Conservation (phyloP, 139 green algal species). For the Medakamo hakoo region DNA sequence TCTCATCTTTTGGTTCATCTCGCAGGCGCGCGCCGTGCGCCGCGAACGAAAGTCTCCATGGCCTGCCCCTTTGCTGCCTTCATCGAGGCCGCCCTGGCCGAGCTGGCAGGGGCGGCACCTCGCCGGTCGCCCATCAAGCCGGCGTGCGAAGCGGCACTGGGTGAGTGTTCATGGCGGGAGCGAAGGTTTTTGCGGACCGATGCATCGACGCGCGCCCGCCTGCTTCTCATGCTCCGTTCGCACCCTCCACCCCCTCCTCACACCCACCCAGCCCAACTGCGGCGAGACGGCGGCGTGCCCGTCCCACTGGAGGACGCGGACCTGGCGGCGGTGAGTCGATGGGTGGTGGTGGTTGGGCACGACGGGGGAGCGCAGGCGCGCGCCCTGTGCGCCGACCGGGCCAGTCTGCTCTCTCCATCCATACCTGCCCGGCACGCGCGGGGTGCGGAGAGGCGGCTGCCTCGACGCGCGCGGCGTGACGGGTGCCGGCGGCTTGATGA, state of each 20-base stretch:
- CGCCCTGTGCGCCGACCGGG: too few species aligned
- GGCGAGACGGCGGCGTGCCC: not conserved
- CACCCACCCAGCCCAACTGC: not conserved
- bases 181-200: not conserved
- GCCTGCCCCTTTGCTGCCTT: not conserved
- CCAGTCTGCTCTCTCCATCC: too few species aligned
- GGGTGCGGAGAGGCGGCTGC: too few species aligned
- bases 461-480: too few species aligned
- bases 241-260: not conserved
- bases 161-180: not conserved
- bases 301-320: conserved; percentile 4
- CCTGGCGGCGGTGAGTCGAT: not conserved
- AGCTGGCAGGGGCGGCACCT: not conserved
- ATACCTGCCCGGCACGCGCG: too few species aligned
- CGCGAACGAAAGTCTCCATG: not conserved
- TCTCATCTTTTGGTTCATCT: too few species aligned
- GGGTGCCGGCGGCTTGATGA: too few species aligned
- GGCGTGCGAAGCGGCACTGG: not conserved
- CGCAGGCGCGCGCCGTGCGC: not conserved
- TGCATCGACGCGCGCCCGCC: not conserved
- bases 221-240: not conserved
- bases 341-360: not conserved
- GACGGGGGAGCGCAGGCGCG: not conserved
- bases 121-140: not conserved
- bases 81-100: not conserved